Evolutionary conservation across 345 rosid species (phyloP), one percentile per base, ranked within the genome.

Genomic region (Limnanthes douglasii): DNA sequence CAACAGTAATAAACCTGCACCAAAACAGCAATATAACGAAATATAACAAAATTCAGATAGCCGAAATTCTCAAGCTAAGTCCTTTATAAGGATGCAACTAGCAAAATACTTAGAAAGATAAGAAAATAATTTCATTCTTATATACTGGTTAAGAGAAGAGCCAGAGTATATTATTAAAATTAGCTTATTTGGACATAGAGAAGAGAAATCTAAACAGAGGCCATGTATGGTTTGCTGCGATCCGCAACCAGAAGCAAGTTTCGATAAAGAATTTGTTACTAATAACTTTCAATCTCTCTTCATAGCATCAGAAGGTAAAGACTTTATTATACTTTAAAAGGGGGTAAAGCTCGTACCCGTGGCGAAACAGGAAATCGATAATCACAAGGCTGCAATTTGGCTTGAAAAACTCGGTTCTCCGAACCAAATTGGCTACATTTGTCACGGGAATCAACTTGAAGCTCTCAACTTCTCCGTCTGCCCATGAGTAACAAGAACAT

Each of bases 381-480:
- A 82, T 73, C 64, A 75, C 90, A 25, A 82, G 71, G 10, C 82
- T 60, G 66, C 97, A 82, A 45, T 82, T 86, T 4, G 77, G 61
- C 65, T 86, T 86, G 76, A 69, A 86, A 57, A 70, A 75, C 31
- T 57, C 37, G 3, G 93, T 75, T 65, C 74, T 59, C 46, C 57
- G 30, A 15, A 78, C 64, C 45, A 86, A 51, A 66, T 75, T 75
- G 16, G 78, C 85, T 36, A 69, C 82, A 54, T 71, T 58, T 4
- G 56, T 6, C 32, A 67, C 83, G 2, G 78, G 74, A 37, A 86
- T 55, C 74, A 82, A 56, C 53, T 58, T 66, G 73, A 88, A 88
- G 67, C 85, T 66, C 56, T 78, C 95, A 28, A 78, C 97, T 50
- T 88, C 95, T 61, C 93, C 97, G 66, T 88, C 97, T 88, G 70